These are phyloP conservation scores for Tulasnella sp. DNA, from an alignment of 768 basidiomycete species.

Conservation along the genomic window DNA sequence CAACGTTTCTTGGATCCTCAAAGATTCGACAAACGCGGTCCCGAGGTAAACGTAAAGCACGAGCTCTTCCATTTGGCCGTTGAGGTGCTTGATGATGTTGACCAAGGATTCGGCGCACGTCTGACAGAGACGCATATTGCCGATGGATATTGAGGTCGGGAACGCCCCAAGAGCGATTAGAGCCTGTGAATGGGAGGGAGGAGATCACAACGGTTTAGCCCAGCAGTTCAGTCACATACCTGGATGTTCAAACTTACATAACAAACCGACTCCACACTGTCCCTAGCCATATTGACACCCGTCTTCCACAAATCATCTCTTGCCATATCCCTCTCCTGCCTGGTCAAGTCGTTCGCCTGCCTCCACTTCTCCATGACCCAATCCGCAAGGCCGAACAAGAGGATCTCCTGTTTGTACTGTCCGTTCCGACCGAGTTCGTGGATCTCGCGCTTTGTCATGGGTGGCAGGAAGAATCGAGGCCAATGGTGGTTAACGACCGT, in stretches of 20 bases:
- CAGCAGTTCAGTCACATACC: too few relatives aligned
- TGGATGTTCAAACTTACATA: constrained; percentile 9
- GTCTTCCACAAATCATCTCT: constrained; percentile 5
- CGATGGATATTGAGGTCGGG: constrained; percentile 20
- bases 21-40: constrained; percentile 25
- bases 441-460: constrained; percentile 26
- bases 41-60: constrained; percentile 21
- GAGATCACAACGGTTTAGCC: too few relatives aligned
- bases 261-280: constrained; percentile 17
- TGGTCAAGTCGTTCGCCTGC: constrained; percentile 46
- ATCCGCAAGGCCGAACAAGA: constrained; percentile 79
- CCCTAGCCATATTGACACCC: constrained; percentile 15
- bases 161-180: constrained; percentile 27
- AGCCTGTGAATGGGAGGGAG: not conserved
- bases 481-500: not conserved
- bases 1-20: constrained; percentile 17
- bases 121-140: constrained; percentile 28
- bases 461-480: not conserved
- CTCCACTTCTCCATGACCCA: constrained; percentile 86
- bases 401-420: constrained; percentile 51
- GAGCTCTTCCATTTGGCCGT: constrained; percentile 17
- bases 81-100: constrained; percentile 10
- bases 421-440: constrained; percentile 28
- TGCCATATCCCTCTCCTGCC: constrained; percentile 11
- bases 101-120: constrained; percentile 27